A percentile compares a stretch with the other conserved stretches of the same genome.
Conservation (phyloP, 129 eudicot species). For the Heracleum sosnowskyi region DNA sequence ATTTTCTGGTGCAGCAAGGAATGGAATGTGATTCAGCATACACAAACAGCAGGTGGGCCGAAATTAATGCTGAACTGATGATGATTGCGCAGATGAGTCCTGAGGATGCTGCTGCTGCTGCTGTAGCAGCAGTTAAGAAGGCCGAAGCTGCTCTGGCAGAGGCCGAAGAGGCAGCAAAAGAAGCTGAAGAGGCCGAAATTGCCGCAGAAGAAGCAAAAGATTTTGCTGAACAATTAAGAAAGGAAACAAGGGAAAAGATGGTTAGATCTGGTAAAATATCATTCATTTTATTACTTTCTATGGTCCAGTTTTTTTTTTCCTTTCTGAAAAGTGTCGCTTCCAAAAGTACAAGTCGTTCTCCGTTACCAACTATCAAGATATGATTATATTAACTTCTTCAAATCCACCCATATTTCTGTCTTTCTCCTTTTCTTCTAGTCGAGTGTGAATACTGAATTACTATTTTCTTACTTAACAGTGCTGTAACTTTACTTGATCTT, state of each 20-base stretch:
- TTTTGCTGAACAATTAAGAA: slow-evolving; percentile 54
- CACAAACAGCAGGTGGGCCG: slow-evolving; percentile 20
- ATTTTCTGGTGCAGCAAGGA: neutral
- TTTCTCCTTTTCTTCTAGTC: neutral
- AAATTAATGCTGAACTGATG: slow-evolving; percentile 64
- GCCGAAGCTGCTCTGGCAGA: slow-evolving; percentile 83
- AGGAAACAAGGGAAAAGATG: slow-evolving; percentile 26
- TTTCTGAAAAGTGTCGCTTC: neutral
- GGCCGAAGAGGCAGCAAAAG: slow-evolving; percentile 72
- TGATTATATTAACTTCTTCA: neutral
- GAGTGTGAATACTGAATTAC: too few species aligned
- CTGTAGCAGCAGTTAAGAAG: slow-evolving; percentile 69
- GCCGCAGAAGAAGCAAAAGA: slow-evolving; percentile 59
- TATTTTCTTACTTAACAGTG: too few species aligned
- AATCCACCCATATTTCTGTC: neutral
- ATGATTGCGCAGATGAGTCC: slow-evolving; percentile 61
- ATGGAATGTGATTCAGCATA: neutral
- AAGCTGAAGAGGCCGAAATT: slow-evolving; percentile 77
- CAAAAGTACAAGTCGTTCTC: neutral
- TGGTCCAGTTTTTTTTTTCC: neutral
- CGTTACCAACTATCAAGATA: neutral
- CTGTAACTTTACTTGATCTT: too few species aligned
- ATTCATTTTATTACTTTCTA: neutral
- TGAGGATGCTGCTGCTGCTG: slow-evolving; percentile 65
- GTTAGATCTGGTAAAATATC: neutral